phyloP scores from a whole-genome alignment of 2,329 filamentous ascomycete genomes.

The Colletotrichum graminicola region DNA sequence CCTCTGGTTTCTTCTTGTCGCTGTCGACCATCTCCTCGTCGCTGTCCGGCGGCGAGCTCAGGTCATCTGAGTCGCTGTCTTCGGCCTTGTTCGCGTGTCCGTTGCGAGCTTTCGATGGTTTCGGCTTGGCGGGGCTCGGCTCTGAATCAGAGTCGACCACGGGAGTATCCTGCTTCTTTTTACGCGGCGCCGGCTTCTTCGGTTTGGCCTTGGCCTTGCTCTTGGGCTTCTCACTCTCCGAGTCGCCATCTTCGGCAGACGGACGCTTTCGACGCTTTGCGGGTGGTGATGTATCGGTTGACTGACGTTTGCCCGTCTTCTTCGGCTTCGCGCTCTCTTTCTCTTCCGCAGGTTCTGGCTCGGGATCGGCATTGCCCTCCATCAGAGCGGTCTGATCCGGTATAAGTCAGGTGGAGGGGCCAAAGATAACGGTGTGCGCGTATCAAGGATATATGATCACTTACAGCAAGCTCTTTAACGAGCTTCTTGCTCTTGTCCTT shows the following conservation, averaged over 20 bases:
- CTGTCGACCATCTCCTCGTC: conserved; percentile 44
- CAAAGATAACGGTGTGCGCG: not conserved
- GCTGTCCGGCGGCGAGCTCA: conserved; percentile 29
- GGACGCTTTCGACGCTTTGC: conserved; percentile 56
- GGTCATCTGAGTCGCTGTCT: conserved; percentile 35
- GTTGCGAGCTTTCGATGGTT: conserved; percentile 37
- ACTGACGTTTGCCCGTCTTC: conserved; percentile 51
- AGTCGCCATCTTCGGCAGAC: conserved; percentile 45
- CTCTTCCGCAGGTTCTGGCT: conserved; percentile 8
- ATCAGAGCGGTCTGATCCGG: conserved; percentile 20
- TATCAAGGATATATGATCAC: conserved; percentile 45
- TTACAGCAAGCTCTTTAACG: conserved; percentile 68
- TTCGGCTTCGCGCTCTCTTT: conserved; percentile 45
- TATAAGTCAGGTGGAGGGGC: conserved; percentile 14
- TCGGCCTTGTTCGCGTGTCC: conserved; percentile 25
- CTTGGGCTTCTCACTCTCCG: conserved; percentile 44
- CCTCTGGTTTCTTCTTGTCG: conserved; percentile 38
- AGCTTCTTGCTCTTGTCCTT: conserved; percentile 69
- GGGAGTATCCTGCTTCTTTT: conserved; percentile 47
- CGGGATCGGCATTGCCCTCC: conserved; percentile 11
- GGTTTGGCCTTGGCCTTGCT: conserved; percentile 36
- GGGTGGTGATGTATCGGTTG: conserved; percentile 52
- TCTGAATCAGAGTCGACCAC: conserved; percentile 48
- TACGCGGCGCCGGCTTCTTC: conserved; percentile 46
- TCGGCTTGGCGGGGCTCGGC: conserved; percentile 45